Conservation (phyloP, 495 filamentous ascomycete genomes). For the Podospora comata region DNA sequence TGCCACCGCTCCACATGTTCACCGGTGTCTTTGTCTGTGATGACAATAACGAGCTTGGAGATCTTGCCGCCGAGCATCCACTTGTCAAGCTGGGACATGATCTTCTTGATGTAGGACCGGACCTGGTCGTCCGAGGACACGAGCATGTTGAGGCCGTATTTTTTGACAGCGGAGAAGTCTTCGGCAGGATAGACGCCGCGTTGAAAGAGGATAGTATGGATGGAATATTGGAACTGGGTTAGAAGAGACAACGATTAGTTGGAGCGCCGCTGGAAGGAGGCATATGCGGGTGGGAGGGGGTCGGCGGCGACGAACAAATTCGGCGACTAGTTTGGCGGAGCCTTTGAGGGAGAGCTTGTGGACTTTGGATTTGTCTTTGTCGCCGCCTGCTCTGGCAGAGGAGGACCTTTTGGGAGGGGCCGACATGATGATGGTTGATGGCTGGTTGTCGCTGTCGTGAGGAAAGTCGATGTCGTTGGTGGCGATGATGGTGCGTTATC, state of each 20-base stretch:
- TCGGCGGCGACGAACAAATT: constrained; percentile 67
- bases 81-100: constrained; percentile 91
- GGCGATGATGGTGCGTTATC: background rate
- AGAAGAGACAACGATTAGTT: background rate
- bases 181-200: constrained; percentile 96
- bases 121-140: constrained; percentile 96
- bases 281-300: background rate
- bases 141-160: constrained; percentile 99
- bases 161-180: constrained; percentile 96
- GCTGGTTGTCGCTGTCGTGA: background rate
- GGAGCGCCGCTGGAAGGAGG: background rate
- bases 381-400: constrained; percentile 22
- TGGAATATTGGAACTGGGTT: constrained; percentile 7
- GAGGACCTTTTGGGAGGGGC: constrained; percentile 4
- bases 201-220: constrained; percentile 64
- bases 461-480: background rate
- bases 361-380: constrained; percentile 85
- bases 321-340: constrained; percentile 85
- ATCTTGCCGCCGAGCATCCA: constrained; percentile 98
- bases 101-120: constrained; percentile 97
- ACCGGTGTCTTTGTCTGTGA: constrained; percentile 93
- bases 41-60: constrained; percentile 91
- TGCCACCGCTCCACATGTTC: constrained; percentile 97
- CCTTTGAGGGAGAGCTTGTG: constrained; percentile 95
- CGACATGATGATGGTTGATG: background rate